Percentiles rank a stretch among this genome's conserved stretches.
Evolutionary conservation across 1,284 basidiomycete genomes (phyloP).

Genomic region (Moesziomyces parantarcticus): DNA sequence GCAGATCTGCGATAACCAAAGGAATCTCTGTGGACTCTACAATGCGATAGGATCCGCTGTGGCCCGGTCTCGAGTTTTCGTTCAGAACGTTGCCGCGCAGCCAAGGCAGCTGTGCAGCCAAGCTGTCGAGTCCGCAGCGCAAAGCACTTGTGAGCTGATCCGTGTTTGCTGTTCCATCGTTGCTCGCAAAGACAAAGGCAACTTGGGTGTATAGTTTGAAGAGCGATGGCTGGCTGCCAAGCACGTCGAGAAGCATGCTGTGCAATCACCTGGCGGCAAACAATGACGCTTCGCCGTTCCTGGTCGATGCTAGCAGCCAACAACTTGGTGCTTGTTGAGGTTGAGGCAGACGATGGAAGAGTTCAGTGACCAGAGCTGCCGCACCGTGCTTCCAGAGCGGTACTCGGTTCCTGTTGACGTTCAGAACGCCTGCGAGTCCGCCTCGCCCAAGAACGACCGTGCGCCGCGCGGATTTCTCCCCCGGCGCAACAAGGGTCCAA

Average conservation of each 20-base stretch:
- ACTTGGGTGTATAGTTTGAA: slow-evolving; percentile 9
- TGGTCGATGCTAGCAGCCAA: too few species aligned
- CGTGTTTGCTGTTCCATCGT: not conserved
- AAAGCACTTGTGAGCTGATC: not conserved
- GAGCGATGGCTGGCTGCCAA: slow-evolving; percentile 2
- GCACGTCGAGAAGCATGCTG: not conserved
- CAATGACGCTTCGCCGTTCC: too few species aligned
- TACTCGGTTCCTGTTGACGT: too few species aligned
- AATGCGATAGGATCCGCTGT: slow-evolving; percentile 2
- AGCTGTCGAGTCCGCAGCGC: not conserved
- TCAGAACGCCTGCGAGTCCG: too few species aligned
- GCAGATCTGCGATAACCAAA: slow-evolving; percentile 1
- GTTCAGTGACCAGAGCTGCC: too few species aligned
- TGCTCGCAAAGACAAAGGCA: not conserved
- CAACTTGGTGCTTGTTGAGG: too few species aligned
- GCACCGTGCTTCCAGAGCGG: too few species aligned
- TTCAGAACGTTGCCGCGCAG: slow-evolving; percentile 3
- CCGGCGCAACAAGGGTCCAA: slow-evolving; percentile 1
- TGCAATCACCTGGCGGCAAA: too few species aligned
- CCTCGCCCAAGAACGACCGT: too few species aligned
- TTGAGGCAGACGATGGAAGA: too few species aligned
- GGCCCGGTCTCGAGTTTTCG: not conserved
- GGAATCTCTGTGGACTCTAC: slow-evolving; percentile 1
- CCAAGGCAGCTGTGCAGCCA: slow-evolving; percentile 5
- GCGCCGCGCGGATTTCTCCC: too few species aligned